phyloP scores from a whole-genome alignment of 2,329 filamentous ascomycete genomes.

The Ophiostoma ulmi region DNA sequence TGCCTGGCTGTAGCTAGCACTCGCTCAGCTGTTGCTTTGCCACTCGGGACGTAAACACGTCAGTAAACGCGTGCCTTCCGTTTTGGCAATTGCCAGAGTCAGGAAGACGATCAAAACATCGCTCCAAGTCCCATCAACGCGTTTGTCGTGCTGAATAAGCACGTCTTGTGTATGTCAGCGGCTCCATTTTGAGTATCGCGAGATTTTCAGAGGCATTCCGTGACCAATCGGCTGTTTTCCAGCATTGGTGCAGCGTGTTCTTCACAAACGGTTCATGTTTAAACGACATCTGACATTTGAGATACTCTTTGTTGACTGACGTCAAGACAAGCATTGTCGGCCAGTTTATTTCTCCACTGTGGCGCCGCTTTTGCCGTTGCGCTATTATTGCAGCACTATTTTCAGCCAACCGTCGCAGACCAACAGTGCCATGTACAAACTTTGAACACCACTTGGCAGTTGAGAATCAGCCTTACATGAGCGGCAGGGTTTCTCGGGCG shows the following conservation, averaged over 20 bases:
- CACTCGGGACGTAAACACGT: background rate
- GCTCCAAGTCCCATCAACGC: background rate
- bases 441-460: background rate
- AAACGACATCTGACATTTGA: too few relatives aligned
- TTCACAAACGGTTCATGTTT: too few relatives aligned
- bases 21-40: too few relatives aligned
- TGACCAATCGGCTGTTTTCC: too few relatives aligned
- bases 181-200: background rate
- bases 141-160: background rate
- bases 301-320: background rate
- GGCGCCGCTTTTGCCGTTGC: background rate
- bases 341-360: background rate
- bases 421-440: background rate
- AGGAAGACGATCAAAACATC: background rate
- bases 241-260: too few relatives aligned
- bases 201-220: too few relatives aligned
- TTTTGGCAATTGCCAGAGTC: background rate
- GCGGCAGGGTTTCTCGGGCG: background rate
- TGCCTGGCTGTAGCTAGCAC: background rate
- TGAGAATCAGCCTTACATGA: background rate
- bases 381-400: background rate
- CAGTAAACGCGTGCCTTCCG: background rate
- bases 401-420: background rate
- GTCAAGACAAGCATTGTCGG: constrained; percentile 4
- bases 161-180: background rate